Conservation (phyloP, 495 filamentous ascomycete genomes). For the Penicillium coffeae region DNA sequence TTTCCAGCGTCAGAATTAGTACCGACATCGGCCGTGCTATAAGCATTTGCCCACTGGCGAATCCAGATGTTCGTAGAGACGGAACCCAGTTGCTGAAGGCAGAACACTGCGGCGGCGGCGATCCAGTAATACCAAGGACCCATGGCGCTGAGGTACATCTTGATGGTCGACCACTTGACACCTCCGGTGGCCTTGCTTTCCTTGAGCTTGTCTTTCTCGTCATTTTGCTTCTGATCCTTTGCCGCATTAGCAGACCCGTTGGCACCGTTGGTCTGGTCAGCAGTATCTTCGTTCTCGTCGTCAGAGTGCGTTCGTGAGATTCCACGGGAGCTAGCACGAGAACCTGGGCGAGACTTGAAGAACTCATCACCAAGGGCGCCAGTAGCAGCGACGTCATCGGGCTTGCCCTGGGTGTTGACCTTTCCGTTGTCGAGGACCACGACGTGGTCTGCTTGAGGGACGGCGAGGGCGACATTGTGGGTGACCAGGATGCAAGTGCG, state of each 20-base stretch:
- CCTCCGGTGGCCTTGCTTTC: slow-evolving; percentile 80
- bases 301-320: slow-evolving; percentile 72
- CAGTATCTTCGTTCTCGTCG: slow-evolving; percentile 32
- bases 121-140: slow-evolving; percentile 94
- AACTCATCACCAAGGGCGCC: slow-evolving; percentile 85
- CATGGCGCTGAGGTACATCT: slow-evolving; percentile 83
- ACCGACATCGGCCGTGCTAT: slow-evolving; percentile 32
- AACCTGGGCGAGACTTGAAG: slow-evolving; percentile 65
- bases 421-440: slow-evolving; percentile 86
- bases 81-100: slow-evolving; percentile 72
- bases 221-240: slow-evolving; percentile 29
- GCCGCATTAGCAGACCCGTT: slow-evolving; percentile 33
- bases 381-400: slow-evolving; percentile 72
- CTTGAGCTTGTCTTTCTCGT: slow-evolving; percentile 49
- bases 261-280: slow-evolving; percentile 23
- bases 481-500: slow-evolving; percentile 97
- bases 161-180: slow-evolving; percentile 79
- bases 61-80: slow-evolving; percentile 94
- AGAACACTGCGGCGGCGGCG: slow-evolving; percentile 67
- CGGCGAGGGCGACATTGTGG: slow-evolving; percentile 84
- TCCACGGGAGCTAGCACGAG: slow-evolving; percentile 59
- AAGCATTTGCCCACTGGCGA: slow-evolving; percentile 76
- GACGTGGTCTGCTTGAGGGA: slow-evolving; percentile 72
- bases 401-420: slow-evolving; percentile 68
- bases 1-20: slow-evolving; percentile 25